Conservation (phyloP, 177 flowering plant species). For the Vitis hybrid region DNA sequence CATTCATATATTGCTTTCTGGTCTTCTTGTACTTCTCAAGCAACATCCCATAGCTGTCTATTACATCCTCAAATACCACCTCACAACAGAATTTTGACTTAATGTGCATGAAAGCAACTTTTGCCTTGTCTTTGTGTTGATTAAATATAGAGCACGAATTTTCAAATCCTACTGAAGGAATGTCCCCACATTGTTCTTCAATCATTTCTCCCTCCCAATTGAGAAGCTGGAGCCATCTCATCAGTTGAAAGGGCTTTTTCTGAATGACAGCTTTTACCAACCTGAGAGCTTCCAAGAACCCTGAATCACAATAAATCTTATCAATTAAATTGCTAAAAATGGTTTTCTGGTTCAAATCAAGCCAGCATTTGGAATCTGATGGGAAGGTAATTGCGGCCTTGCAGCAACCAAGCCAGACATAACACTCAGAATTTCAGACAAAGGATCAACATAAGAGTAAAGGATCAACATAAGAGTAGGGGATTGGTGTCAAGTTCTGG, state of each 20-base stretch:
- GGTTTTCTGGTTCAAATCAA: slow-evolving; percentile 32
- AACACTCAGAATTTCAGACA: slow-evolving; percentile 15
- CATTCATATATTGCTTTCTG: slow-evolving; percentile 64
- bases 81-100: slow-evolving; percentile 53
- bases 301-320: slow-evolving; percentile 30
- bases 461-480: slow-evolving; percentile 5
- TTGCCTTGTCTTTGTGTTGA: slow-evolving; percentile 28
- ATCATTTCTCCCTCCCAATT: slow-evolving; percentile 16
- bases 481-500: slow-evolving; percentile 21
- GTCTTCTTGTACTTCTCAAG: slow-evolving; percentile 52
- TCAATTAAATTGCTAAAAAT: slow-evolving; percentile 38
- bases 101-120: slow-evolving; percentile 36
- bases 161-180: slow-evolving; percentile 17
- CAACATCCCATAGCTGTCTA: slow-evolving; percentile 31
- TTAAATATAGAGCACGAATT: slow-evolving; percentile 16
- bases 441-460: slow-evolving; percentile 8
- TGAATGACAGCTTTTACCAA: slow-evolving; percentile 30
- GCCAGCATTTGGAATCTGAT: slow-evolving; percentile 19
- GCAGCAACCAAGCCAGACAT: slow-evolving; percentile 54
- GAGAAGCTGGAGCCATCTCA: slow-evolving; percentile 59
- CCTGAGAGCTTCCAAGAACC: slow-evolving; percentile 35
- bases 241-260: slow-evolving; percentile 37
- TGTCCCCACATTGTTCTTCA: slow-evolving; percentile 13
- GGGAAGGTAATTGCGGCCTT: slow-evolving; percentile 13
- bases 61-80: slow-evolving; percentile 39